Evolutionary conservation across 1,139 yeast genomes (phyloP), one percentile per base, ranked within the genome.

Genomic region (Kazachstania sp.): DNA sequence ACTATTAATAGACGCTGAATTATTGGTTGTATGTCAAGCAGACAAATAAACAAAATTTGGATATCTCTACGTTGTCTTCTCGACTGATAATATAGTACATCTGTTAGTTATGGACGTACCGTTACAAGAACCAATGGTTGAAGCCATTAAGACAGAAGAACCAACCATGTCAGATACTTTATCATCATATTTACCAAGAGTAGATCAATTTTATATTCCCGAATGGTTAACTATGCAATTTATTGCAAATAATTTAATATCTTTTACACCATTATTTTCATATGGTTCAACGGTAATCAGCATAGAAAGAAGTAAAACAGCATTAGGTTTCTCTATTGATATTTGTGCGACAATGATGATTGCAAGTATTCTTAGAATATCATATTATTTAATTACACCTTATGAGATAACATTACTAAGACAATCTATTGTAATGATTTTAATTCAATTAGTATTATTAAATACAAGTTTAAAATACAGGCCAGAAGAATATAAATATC

Each of bases 321-420:
- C 92, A 1, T 72, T 77, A 32, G 97, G 97, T 29, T 87, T 87
- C 61, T 82, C 94, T 7, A 72, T 87, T 20, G 97, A 88, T 64
- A 84, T 88, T 13, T 88, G 96, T 67, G 92, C 90, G 15, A 86
- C 95, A 11, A 87, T 88, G 95, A 65, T 88, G 51, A 73, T 86
- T 56, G 84, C 95, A 1, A 78, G 87, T 43, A 77, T 82, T 4
- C 67, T 87, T 39, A 73, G 95, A 52, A 80, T 88, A 19, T 78
- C 80, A 47, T 88, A 86, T 68, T 88, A 83, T 67, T 66, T 82
- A 52, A 81, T 87, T 45, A 76, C 82, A 40, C 95, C 95, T 0
- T 88, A 81, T 63, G 96, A 88, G 61, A 65, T 77, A 16, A 77
- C 95, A 2, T 66, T 88, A 36, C 70, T 87, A 40, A 68, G 90